Evolutionary conservation across 2,329 filamentous ascomycete species (phyloP).

Genomic region (Colletotrichum higginsianum): DNA sequence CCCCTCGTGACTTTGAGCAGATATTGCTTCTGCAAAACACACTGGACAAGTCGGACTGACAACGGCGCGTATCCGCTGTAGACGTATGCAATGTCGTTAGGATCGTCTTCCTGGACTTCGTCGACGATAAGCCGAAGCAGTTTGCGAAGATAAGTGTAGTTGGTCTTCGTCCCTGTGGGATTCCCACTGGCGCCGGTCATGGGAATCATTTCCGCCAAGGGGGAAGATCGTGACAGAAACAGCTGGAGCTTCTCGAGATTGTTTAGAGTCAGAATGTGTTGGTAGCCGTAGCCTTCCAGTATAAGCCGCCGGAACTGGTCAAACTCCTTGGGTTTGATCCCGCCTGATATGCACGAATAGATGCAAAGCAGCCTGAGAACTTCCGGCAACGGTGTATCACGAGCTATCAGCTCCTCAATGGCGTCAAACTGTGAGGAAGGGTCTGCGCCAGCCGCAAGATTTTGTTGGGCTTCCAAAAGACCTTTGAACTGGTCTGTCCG

Average conservation of each 20-base stretch:
- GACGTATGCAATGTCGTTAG: conserved; percentile 96
- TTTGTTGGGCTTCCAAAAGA: conserved; percentile 94
- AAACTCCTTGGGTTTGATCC: conserved; percentile 88
- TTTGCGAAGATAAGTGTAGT: conserved; percentile 91
- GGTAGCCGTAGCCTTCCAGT: conserved; percentile 93
- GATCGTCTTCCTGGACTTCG: conserved; percentile 95
- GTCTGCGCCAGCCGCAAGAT: conserved; percentile 91
- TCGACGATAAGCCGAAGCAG: conserved; percentile 91
- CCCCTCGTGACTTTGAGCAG: conserved; percentile 80
- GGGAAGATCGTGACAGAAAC: conserved; percentile 82
- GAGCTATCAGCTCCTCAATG: conserved; percentile 95
- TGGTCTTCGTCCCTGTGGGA: conserved; percentile 82
- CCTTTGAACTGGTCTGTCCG: conserved; percentile 90
- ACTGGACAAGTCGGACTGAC: conserved; percentile 91
- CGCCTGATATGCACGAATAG: conserved; percentile 91
- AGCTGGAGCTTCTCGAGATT: conserved; percentile 92
- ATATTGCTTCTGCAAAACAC: conserved; percentile 91
- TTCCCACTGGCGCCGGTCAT: conserved; percentile 74
- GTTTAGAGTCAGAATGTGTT: conserved; percentile 91
- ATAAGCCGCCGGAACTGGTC: conserved; percentile 91
- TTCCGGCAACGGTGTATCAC: conserved; percentile 84
- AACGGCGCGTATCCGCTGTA: conserved; percentile 98
- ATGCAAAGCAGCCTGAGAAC: conserved; percentile 90
- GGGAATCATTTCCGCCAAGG: conserved; percentile 85
- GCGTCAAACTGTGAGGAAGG: conserved; percentile 89